A percentile compares a stretch with the other conserved stretches of the same genome.
These are phyloP conservation scores for Gymnopus androsaceus DNA, from an alignment of 1,284 basidiomycete genomes.

Conservation along the genomic window DNA sequence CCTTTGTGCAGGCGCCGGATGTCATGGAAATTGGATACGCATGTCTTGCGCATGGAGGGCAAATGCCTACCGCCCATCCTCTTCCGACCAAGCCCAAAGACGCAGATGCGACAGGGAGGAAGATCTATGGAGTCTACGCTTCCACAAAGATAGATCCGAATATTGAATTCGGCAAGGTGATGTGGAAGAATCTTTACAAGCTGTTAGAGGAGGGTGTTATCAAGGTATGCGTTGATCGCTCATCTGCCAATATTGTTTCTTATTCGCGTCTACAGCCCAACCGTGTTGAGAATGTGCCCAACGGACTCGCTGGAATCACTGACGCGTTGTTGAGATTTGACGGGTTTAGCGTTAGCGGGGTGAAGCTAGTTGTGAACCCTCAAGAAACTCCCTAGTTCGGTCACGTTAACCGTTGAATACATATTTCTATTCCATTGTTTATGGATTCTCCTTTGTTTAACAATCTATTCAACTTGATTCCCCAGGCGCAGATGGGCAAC, in stretches of 20 bases:
- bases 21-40: background rate
- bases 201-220: slow-evolving; percentile 9
- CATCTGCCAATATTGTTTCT: background rate
- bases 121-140: background rate
- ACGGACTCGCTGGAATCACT: slow-evolving; percentile 2
- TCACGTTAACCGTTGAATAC: background rate
- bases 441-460: too few relatives aligned
- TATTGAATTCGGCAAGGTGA: slow-evolving; percentile 3
- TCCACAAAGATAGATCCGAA: background rate
- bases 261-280: slow-evolving; percentile 2
- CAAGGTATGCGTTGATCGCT: slow-evolving; percentile 5
- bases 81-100: background rate
- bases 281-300: slow-evolving; percentile 8
- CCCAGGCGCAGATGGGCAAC: too few relatives aligned
- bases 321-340: background rate
- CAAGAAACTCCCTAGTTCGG: slow-evolving; percentile 4
- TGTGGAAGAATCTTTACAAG: slow-evolving; percentile 3
- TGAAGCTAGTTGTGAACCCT: slow-evolving; percentile 10
- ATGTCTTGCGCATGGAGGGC: slow-evolving; percentile 2
- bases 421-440: too few relatives aligned
- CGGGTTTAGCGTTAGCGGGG: slow-evolving; percentile 7
- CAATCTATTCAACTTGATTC: too few relatives aligned
- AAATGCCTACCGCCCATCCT: background rate
- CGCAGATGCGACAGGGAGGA: background rate
- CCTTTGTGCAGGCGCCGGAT: background rate